Evolutionary conservation across 495 filamentous ascomycete species (phyloP), one percentile per base, ranked within the genome.

Genomic region (Ramalina intermedia): DNA sequence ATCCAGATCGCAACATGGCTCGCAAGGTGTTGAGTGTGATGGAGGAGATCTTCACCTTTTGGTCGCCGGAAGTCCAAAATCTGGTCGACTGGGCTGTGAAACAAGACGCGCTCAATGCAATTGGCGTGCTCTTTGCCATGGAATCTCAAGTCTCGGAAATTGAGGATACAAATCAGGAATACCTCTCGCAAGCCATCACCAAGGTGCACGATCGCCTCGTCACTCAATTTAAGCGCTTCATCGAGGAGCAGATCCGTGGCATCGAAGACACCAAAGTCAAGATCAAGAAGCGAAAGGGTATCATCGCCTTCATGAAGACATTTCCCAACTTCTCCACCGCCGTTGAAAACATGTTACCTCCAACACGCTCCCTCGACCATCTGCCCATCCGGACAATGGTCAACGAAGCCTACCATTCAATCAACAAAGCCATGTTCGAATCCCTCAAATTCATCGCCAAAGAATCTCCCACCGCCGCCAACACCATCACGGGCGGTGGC

Each of bases 261-360:
- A 94, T 96, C 52, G 90, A 96, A 64, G 90, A 96, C 48, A 96
- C 89, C n/a, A 96, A 95, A 65, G 90, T 96, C 56, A 95, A 94
- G 65, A 85, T 95, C 65, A 96, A 95, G 69, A 96, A 96, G 70
- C 81, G 90, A 50, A 95, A 93, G 65, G 90, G 90, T 13, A 86
- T 96, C 53, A 95, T 95, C 56, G 79, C 77, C 8, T 96, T 96
- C 63, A 87, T 96, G 67, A 81, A 86, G 42, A 82, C 87, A 37
- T 96, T 96, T 70, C 90, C 90, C 0, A 72, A 84, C 53, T 94
- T 94, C 66, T 80, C 78, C 13, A 63, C 74, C 2, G 80, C 84
- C 1, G 72, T 94, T 5, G 87, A 94, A 63, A 88, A 79, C 61
- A 87, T 90, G 81, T 74, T 94, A 27, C 59, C 69, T 5, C 53